These are phyloP conservation scores for Apiospora sp. DNA, from an alignment of 2,329 filamentous ascomycete species.

Conservation along the genomic window DNA sequence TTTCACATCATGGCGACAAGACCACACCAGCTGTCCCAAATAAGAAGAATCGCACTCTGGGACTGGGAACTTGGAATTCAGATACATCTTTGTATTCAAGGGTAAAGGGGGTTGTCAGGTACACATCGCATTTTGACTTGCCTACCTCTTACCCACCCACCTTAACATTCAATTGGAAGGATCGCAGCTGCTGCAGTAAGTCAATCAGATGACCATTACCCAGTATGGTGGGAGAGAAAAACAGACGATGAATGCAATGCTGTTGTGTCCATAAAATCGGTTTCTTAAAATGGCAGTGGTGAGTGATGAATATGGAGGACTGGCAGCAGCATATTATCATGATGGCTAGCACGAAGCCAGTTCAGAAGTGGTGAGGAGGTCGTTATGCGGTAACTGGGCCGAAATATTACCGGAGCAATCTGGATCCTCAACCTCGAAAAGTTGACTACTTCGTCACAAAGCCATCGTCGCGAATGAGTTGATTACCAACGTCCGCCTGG, in stretches of 20 bases:
- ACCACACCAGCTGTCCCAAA: too few relatives aligned
- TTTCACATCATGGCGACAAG: too few relatives aligned
- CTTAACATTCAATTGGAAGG: not conserved
- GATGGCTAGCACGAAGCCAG: not conserved
- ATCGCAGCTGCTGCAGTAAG: not conserved
- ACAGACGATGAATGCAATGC: not conserved
- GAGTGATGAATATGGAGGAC: not conserved
- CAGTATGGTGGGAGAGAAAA: not conserved
- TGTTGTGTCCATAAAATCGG: not conserved
- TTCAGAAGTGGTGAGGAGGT: not conserved
- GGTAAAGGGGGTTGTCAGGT: not conserved
- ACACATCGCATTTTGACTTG: too few relatives aligned
- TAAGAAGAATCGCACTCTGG: not conserved
- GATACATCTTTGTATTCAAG: not conserved
- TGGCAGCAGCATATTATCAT: not conserved
- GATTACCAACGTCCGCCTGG: not conserved
- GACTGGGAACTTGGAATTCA: too few relatives aligned
- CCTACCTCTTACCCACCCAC: not conserved
- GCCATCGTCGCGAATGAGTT: not conserved
- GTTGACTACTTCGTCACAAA: constrained; percentile 9
- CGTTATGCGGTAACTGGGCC: constrained; percentile 5
- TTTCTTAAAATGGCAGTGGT: not conserved
- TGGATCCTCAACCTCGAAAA: constrained; percentile 16
- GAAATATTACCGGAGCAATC: constrained; percentile 19
- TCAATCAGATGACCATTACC: too few relatives aligned